These are phyloP conservation scores for Immersiporthe knoxdaviesiana DNA, from an alignment of 2,329 filamentous ascomycete genomes.

Conservation along the genomic window DNA sequence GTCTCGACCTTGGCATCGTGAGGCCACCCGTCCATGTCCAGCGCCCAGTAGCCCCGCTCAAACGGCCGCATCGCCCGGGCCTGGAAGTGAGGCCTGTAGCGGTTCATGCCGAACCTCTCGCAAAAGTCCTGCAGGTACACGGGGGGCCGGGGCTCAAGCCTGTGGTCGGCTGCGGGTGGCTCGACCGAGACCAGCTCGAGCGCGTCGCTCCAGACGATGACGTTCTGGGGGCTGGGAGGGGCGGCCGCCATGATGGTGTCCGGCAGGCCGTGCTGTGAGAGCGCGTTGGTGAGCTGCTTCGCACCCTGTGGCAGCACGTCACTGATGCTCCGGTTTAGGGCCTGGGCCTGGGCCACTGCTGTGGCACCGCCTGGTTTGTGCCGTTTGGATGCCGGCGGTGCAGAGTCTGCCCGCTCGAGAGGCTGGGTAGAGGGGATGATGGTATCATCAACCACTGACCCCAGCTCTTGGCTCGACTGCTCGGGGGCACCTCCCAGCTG, in stretches of 20 bases:
- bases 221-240: neutral
- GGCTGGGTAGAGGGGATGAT: conserved; percentile 19
- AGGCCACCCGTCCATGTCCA: conserved; percentile 63
- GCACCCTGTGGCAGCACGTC: conserved; percentile 32
- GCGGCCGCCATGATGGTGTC: neutral
- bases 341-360: conserved; percentile 29
- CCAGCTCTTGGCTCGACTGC: neutral
- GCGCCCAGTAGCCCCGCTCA: conserved; percentile 79
- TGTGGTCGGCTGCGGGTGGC: conserved; percentile 51
- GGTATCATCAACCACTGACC: neutral
- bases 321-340: conserved; percentile 40
- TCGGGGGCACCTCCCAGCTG: neutral
- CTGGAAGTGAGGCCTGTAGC: conserved; percentile 56
- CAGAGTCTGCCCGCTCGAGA: conserved; percentile 37
- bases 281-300: conserved; percentile 16
- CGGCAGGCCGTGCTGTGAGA: conserved; percentile 28
- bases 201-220: conserved; percentile 16
- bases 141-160: conserved; percentile 47
- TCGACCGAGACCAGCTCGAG: conserved; percentile 34
- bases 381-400: conserved; percentile 39
- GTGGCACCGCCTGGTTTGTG: conserved; percentile 29
- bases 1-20: conserved; percentile 51
- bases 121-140: conserved; percentile 56
- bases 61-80: conserved; percentile 55
- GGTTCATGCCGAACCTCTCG: conserved; percentile 54